These are phyloP conservation scores for Hypoxylon rubiginosum DNA, from an alignment of 2,329 filamentous ascomycete species.

Conservation along the genomic window DNA sequence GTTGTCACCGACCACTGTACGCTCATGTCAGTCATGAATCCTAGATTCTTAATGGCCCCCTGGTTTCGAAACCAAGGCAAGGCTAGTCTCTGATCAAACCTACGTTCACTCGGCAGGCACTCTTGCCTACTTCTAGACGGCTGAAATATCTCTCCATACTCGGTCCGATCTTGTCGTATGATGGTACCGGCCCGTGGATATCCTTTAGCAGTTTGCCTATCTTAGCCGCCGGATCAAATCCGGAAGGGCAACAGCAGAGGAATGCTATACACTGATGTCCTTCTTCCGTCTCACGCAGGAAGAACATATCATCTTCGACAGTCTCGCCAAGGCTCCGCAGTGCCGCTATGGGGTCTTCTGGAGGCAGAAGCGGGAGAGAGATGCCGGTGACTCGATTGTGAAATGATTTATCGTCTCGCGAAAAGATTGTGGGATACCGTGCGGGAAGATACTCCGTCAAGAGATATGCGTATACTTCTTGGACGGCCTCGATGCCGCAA, in stretches of 20 bases:
- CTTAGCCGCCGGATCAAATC: conserved; percentile 66
- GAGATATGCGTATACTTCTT: conserved; percentile 64
- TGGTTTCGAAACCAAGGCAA: background rate
- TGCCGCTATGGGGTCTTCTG: conserved; percentile 47
- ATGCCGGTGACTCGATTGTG: conserved; percentile 57
- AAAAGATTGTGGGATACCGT: conserved; percentile 65
- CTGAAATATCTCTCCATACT: conserved; percentile 69
- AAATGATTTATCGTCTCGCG: conserved; percentile 50
- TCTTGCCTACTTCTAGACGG: conserved; percentile 62
- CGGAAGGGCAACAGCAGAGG: conserved; percentile 65
- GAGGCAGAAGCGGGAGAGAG: conserved; percentile 35
- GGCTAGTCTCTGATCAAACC: conserved; percentile 32
- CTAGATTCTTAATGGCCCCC: background rate
- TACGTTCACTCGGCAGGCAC: conserved; percentile 65
- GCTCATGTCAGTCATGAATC: background rate
- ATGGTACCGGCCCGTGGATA: conserved; percentile 66
- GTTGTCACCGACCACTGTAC: conserved; percentile 65
- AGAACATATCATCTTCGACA: conserved; percentile 68
- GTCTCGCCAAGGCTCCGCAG: conserved; percentile 62
- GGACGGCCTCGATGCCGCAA: conserved; percentile 57
- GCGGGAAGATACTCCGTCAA: conserved; percentile 61
- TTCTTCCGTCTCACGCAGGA: conserved; percentile 58
- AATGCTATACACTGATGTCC: conserved; percentile 63
- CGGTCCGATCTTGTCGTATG: conserved; percentile 66
- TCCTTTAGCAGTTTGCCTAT: conserved; percentile 62